Base-by-base conservation (phyloP, 768 basidiomycete genomes). In the Piloderma croceum region DNA sequence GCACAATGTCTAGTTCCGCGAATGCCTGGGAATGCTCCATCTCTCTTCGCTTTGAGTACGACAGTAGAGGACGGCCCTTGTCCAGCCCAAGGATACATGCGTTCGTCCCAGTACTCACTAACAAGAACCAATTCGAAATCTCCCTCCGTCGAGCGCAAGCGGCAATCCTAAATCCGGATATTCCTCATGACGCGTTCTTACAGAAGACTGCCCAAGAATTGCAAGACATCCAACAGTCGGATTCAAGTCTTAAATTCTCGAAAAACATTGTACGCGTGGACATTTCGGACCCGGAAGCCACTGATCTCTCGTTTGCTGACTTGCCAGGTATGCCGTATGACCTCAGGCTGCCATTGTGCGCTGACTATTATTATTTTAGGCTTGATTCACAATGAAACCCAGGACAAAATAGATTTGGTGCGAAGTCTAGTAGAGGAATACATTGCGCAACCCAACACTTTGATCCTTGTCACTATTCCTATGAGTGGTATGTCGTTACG, bases 381-480 rank as follows among this genome's bases (percentile, higher is more conserved):
- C 0, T 60, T 85, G 10, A 79, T 85, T 13, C 76, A 81, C 38
- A 78, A 80, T 29, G 68, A 68, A 22, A 59, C 61, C 0, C 43
- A 60, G 0, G 59, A 63, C 0, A 53, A 69, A 0, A 64, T 76
- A 15, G 56, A 64, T 0, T 55, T 79, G 6, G 71, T 86, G 17
- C 58, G 60, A 22, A 40, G 65, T 17, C 58, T 85, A 4, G 77
- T 74, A 1, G 66, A 65, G 24, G 50, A 54, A 3, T 65, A 77
- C 36, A 77, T 83, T 45, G 37, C 31, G 5, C 59, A 58, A n/a
- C 44, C 59, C 6, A 79, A 81, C 35, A 76, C 77, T 0, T 52
- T 87, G 9, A 78, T 86, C 39, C 65, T 87, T 1, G 71, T 83
- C 1, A 74, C 79, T 0, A 73, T 84, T 39, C 80, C 83, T 0